Evolutionary conservation across 129 eudicot species (phyloP).

Genomic region (Flaveria linearis): DNA sequence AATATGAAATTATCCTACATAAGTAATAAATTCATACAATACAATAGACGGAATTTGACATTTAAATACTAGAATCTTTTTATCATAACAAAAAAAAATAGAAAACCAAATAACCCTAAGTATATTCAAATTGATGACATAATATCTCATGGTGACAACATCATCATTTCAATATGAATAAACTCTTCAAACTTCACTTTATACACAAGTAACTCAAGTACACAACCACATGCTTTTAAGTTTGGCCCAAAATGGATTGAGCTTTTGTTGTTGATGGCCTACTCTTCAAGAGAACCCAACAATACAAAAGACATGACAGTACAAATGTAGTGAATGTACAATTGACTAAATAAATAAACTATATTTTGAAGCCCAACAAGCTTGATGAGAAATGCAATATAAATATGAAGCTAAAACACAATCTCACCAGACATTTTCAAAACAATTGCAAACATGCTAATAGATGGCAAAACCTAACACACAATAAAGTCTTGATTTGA

Average conservation of each 20-base stretch:
- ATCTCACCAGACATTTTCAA: constrained; percentile 15
- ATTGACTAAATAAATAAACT: constrained; percentile 6
- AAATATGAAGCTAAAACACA: constrained; percentile 16
- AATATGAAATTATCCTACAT: no score
- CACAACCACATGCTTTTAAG: constrained; percentile 21
- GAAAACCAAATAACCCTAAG: background rate
- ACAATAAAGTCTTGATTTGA: constrained; percentile 21
- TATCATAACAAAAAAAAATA: background rate
- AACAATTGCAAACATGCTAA: constrained; percentile 30
- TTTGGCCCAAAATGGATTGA: background rate
- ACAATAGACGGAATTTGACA: no score
- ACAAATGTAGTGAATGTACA: constrained; percentile 20
- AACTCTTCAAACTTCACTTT: background rate
- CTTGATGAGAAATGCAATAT: constrained; percentile 8
- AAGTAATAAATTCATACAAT: no score
- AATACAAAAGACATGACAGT: constrained; percentile 10
- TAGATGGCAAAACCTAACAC: constrained; percentile 24
- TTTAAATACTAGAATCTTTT: no score
- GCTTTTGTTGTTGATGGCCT: constrained; percentile 23
- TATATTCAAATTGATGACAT: background rate
- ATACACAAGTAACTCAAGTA: background rate
- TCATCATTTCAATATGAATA: background rate
- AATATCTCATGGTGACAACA: background rate
- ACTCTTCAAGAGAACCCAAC: constrained; percentile 16
- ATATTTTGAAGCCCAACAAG: constrained; percentile 11